phyloP scores from a whole-genome alignment of 1,284 basidiomycete species.

The Fomitopsis pinicola region DNA sequence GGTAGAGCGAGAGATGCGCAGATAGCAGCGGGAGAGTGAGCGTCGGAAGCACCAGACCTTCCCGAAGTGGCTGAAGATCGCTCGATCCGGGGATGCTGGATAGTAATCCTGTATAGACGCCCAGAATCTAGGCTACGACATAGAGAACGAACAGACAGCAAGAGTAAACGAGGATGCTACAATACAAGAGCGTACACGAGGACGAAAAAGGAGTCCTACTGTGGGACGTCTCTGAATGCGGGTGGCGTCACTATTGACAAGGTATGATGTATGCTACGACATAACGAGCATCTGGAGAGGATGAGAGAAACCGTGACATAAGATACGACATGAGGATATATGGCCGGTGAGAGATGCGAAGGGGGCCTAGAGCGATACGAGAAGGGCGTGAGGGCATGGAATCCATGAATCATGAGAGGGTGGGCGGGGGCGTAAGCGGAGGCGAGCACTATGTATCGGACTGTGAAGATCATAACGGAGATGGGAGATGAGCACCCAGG shows the following conservation, averaged over 20 bases:
- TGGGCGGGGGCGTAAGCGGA: conserved; percentile 1
- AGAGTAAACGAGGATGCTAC: background rate
- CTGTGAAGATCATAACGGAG: conserved; percentile 7
- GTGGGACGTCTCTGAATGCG: conserved; percentile 10
- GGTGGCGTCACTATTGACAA: conserved; percentile 20
- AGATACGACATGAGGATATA: conserved; percentile 17
- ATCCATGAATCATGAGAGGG: conserved; percentile 9
- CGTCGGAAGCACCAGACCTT: background rate
- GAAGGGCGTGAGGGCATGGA: conserved; percentile 16
- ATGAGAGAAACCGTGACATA: conserved; percentile 14
- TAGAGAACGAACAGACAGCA: background rate
- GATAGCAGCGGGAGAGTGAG: conserved; percentile 6
- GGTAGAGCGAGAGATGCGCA: conserved; percentile 16
- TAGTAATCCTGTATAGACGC: background rate
- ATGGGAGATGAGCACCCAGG: background rate
- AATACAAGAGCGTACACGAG: conserved; percentile 4
- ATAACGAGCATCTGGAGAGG: conserved; percentile 18
- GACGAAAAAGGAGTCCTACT: conserved; percentile 1
- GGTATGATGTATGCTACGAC: conserved; percentile 18
- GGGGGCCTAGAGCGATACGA: conserved; percentile 7
- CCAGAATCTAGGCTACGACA: background rate
- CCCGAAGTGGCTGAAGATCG: background rate
- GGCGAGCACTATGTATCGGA: background rate
- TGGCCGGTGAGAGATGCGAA: conserved; percentile 11
- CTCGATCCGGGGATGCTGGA: background rate